Evolutionary conservation across 2,329 filamentous ascomycete species (phyloP), one percentile per base, ranked within the genome.

Genomic region (Epichloe glyceriae): DNA sequence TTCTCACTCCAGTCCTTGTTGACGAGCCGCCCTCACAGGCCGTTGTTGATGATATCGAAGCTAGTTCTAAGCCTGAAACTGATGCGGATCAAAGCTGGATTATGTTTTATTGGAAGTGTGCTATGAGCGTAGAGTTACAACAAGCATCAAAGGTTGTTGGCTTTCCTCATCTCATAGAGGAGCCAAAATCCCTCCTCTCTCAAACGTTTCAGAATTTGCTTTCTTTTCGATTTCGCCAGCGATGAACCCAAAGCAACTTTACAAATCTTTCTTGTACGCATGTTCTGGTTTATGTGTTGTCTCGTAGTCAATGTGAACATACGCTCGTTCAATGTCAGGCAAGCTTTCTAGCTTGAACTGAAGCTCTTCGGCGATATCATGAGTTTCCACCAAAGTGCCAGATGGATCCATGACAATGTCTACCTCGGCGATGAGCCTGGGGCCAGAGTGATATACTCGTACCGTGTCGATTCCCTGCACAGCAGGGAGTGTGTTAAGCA

Each of bases 281-380:
- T 83, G 90, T 72, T 96, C 90, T 0, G 91, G 91, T 67, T 93
- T 90, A 67, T 97, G 93, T 17, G 85, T 89, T 4, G 90, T 96
- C 72, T 97, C 93, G 60, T 94, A 97, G 67, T 98, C 93, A 17
- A 96, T 90, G 66, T 98, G 93, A 19, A 97, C 93, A 64, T 96
- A 97, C 0, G 89, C 89, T 53, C 93, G 74, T 75, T 97, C 93
- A 10, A 97, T 83, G 63, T 95, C 85, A 0, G 93, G 91, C 55
- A 98, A 68, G 51, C 83, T 86, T 75, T 98, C 93, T 3, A 97
- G 74, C 72, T 97, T 97, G 55, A 86, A 86, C 73, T 98, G 93
- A 60, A 98, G 74, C 60, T 85, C 89, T 69, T 98, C 93, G 0
- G 93, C 91, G 12, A 96, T 80, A 62, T 98, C 93, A 66, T 98